A percentile compares a stretch with the other conserved stretches of the same genome.
phyloP scores from a whole-genome alignment of 2,329 filamentous ascomycete genomes.

The Samsoniella hepiali region DNA sequence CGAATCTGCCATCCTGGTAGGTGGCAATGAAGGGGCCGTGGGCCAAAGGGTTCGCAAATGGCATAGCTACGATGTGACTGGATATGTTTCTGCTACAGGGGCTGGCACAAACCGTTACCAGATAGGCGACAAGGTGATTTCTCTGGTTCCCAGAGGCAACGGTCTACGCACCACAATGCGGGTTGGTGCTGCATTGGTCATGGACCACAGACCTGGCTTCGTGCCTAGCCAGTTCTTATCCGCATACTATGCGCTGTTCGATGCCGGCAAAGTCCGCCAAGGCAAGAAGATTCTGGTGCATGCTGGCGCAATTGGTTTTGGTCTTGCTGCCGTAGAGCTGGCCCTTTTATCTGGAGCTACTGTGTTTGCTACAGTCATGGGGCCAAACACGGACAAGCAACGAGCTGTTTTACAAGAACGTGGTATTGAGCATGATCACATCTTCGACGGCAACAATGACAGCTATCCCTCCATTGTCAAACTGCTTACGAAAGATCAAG shows the following conservation, averaged over 20 bases:
- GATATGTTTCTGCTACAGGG: constrained; percentile 36
- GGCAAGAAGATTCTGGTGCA: constrained; percentile 41
- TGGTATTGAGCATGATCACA: constrained; percentile 34
- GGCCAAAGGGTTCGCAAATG: neutral
- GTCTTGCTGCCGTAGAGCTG: constrained; percentile 43
- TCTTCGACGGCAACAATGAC: constrained; percentile 38
- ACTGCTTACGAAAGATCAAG: constrained; percentile 30
- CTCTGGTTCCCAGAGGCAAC: constrained; percentile 32
- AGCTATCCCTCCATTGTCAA: constrained; percentile 33
- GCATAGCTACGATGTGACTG: constrained; percentile 36
- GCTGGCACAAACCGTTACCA: constrained; percentile 30
- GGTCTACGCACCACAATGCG: constrained; percentile 35
- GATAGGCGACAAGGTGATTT: constrained; percentile 41
- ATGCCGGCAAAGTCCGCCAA: constrained; percentile 29
- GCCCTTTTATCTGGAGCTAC: constrained; percentile 36
- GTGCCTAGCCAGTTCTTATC: constrained; percentile 39
- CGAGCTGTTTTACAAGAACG: constrained; percentile 33
- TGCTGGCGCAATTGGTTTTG: constrained; percentile 41
- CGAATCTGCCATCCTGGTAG: constrained; percentile 32
- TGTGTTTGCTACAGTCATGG: constrained; percentile 42
- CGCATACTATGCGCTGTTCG: constrained; percentile 41
- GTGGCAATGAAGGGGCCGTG: neutral
- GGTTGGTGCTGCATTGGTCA: constrained; percentile 37
- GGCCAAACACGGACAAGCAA: constrained; percentile 32
- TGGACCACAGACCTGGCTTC: constrained; percentile 27